Evolutionary conservation across 2,329 filamentous ascomycete species (phyloP).

Genomic region (Fusarium scirpi): DNA sequence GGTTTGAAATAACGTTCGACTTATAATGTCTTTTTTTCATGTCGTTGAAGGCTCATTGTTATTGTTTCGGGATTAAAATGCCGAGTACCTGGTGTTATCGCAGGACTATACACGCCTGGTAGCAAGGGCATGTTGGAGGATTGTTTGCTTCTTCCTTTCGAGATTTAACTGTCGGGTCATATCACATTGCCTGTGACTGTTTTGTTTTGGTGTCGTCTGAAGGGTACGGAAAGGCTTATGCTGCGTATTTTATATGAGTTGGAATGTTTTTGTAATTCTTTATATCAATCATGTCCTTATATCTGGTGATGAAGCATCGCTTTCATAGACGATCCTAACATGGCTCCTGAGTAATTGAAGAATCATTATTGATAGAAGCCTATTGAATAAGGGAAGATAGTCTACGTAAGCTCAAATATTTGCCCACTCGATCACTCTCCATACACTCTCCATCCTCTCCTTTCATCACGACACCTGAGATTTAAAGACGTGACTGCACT

Average conservation of each 20-base stretch:
- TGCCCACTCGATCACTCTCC: background rate
- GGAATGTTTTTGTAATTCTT: background rate
- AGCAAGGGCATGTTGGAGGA: constrained; percentile 7
- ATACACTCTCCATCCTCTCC: background rate
- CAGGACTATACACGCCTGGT: constrained; percentile 13
- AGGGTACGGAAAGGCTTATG: constrained; percentile 12
- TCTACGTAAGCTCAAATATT: background rate
- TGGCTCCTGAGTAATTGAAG: background rate
- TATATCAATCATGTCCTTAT: background rate
- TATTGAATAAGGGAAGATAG: background rate
- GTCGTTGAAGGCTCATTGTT: background rate
- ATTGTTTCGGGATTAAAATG: background rate
- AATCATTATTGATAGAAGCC: background rate
- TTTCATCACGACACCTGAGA: background rate
- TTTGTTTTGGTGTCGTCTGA: background rate
- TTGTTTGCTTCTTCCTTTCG: constrained; percentile 3
- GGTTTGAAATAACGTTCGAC: background rate
- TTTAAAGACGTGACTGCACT: background rate
- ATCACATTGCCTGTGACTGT: background rate
- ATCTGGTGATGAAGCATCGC: background rate
- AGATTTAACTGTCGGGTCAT: background rate
- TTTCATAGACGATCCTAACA: background rate
- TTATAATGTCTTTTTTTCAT: constrained; percentile 13
- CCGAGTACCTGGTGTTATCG: background rate
- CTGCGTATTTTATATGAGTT: constrained; percentile 17